phyloP scores from a whole-genome alignment of 208 protist species.

The Phytomonas francai region DNA sequence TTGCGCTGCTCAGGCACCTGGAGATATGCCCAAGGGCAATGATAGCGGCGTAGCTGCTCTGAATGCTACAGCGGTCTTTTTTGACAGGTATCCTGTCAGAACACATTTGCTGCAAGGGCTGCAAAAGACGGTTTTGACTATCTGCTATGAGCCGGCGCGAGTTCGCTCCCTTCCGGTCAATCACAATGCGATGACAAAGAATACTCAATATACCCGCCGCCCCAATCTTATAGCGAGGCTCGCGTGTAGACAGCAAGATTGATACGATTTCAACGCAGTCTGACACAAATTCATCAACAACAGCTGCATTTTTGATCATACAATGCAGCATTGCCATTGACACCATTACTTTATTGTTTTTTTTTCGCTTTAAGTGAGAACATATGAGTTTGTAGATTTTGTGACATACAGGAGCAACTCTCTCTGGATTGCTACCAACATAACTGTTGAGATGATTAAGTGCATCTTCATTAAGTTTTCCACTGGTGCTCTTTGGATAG shows the following conservation, averaged over 20 bases:
- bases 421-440: conserved; percentile 68
- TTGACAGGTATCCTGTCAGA: conserved; percentile 16
- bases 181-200: conserved; percentile 45
- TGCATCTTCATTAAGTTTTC: conserved; percentile 43
- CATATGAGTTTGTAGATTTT: conserved; percentile 65
- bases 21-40: conserved; percentile 47
- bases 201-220: conserved; percentile 46
- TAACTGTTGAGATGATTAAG: conserved; percentile 67
- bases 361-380: conserved; percentile 23
- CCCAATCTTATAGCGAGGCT: conserved; percentile 40
- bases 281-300: conserved; percentile 66
- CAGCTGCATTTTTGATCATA: conserved; percentile 40
- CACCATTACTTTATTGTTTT: conserved; percentile 54
- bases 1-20: conserved; percentile 36
- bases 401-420: conserved; percentile 74
- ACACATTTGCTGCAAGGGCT: conserved; percentile 57
- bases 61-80: conserved; percentile 20
- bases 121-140: conserved; percentile 47
- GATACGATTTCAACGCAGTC: conserved; percentile 54
- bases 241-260: conserved; percentile 29
- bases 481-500: conserved; percentile 41
- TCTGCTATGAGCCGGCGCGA: conserved; percentile 54
- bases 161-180: conserved; percentile 32
- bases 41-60: conserved; percentile 49
- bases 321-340: conserved; percentile 48